Conservation (phyloP, 176 grass and related monocot species). For the Lolium perenne region DNA sequence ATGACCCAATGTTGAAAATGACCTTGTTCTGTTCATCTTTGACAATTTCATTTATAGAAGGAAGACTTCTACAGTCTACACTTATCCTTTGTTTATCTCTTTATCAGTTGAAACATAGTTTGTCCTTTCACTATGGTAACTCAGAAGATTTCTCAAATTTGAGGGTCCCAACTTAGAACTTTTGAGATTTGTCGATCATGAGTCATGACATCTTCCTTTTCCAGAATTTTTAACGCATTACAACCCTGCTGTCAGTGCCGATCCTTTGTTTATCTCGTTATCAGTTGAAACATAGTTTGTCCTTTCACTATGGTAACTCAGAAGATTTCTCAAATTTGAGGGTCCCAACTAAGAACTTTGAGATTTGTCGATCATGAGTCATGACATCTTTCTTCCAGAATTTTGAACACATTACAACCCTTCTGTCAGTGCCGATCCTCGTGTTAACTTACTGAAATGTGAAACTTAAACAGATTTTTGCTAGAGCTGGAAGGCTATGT, state of each 20-base stretch:
- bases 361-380: conserved; percentile 15
- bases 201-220: conserved; percentile 17
- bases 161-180: conserved; percentile 29
- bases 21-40: neutral
- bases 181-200: conserved; percentile 18
- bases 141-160: conserved; percentile 18
- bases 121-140: conserved; percentile 23
- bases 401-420: conserved; percentile 30
- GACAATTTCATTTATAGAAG: conserved; percentile 14
- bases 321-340: conserved; percentile 24
- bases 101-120: conserved; percentile 18
- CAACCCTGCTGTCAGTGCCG: conserved; percentile 4
- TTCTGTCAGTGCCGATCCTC: neutral
- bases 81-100: conserved; percentile 22
- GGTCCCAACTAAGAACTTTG: conserved; percentile 24
- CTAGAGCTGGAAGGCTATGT: neutral
- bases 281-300: conserved; percentile 22
- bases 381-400: conserved; percentile 22
- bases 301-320: conserved; percentile 23
- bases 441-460: conserved; percentile 20
- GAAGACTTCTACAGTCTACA: neutral
- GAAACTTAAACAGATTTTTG: conserved; percentile 31
- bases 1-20: conserved; percentile 1
- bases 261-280: conserved; percentile 16
- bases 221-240: conserved; percentile 33